phyloP scores from a whole-genome alignment of 768 basidiomycete genomes.

The Collybia mongolica region DNA sequence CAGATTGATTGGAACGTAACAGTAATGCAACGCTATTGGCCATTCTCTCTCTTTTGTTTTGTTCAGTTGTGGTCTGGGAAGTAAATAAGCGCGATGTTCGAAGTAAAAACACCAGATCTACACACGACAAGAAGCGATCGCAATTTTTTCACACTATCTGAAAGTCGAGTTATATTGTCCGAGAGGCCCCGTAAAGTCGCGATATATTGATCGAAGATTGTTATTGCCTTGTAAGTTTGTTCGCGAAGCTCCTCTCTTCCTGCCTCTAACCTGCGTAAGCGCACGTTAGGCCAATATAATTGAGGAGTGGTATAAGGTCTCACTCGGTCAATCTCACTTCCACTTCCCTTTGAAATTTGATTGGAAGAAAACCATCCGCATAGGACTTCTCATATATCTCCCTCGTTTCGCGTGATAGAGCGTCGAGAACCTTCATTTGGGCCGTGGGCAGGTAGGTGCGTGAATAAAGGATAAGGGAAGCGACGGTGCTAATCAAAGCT shows the following conservation, averaged over 20 bases:
- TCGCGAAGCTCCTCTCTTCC: background rate
- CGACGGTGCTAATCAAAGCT: constrained; percentile 3
- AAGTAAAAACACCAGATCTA: background rate
- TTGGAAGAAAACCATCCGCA: background rate
- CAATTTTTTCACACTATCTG: background rate
- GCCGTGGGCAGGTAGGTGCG: constrained; percentile 1
- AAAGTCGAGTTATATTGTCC: background rate
- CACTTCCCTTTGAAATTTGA: background rate
- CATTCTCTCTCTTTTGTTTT: too few relatives aligned
- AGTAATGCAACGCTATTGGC: too few relatives aligned
- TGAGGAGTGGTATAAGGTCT: background rate
- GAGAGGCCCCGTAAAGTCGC: background rate
- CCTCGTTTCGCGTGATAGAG: constrained; percentile 3
- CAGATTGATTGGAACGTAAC: too few relatives aligned
- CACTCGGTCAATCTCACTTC: background rate
- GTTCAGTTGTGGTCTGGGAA: too few relatives aligned
- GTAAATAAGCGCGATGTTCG: too few relatives aligned
- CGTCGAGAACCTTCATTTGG: constrained; percentile 1
- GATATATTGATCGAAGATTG: background rate
- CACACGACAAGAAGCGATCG: background rate
- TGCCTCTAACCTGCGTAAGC: background rate
- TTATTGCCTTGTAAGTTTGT: background rate
- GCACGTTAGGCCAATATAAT: too few relatives aligned
- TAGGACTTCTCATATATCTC: background rate
- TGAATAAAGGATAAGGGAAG: background rate